Percentiles rank a stretch among this genome's conserved stretches.
Conservation (phyloP, 306 rosid species). For the Spatholobus suberectus region DNA sequence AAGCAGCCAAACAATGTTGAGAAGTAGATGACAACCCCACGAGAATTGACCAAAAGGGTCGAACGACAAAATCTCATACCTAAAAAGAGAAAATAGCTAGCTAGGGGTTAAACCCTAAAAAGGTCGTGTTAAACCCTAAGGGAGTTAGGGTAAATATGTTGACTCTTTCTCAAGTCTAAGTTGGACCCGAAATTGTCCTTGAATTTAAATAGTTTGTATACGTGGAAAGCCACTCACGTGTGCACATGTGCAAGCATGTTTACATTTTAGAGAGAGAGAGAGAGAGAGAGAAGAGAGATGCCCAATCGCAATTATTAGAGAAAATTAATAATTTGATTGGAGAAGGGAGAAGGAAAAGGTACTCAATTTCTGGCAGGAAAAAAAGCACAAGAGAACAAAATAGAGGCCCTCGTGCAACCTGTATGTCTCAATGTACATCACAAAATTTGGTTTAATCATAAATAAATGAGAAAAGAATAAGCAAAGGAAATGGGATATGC, state of each 20-base stretch:
- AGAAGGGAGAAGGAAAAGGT: slow-evolving; percentile 17
- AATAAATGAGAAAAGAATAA: slow-evolving; percentile 14
- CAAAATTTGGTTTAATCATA: slow-evolving; percentile 45
- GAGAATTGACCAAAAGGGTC: slow-evolving; percentile 36
- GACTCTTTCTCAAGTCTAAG: slow-evolving; percentile 14
- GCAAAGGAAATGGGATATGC: slow-evolving; percentile 45
- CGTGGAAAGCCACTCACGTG: slow-evolving; percentile 40
- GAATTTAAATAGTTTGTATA: neutral
- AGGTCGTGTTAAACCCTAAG: neutral
- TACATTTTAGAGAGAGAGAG: neutral
- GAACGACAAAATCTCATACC: slow-evolving; percentile 17
- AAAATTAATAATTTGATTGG: slow-evolving; percentile 32
- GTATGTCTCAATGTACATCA: slow-evolving; percentile 64
- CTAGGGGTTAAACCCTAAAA: neutral
- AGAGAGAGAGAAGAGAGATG: neutral
- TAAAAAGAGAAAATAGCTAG: neutral
- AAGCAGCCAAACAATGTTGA: slow-evolving; percentile 20
- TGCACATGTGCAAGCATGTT: slow-evolving; percentile 48
- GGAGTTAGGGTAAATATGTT: neutral
- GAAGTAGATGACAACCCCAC: slow-evolving; percentile 39
- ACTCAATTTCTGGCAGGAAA: slow-evolving; percentile 45
- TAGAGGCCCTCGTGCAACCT: slow-evolving; percentile 95
- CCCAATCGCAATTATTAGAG: slow-evolving; percentile 43
- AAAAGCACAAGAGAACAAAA: slow-evolving; percentile 71
- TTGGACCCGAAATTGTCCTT: slow-evolving; percentile 38